Base-by-base conservation (phyloP, 805 yeast genomes). In the Saccharomycopsis olivae region DNA sequence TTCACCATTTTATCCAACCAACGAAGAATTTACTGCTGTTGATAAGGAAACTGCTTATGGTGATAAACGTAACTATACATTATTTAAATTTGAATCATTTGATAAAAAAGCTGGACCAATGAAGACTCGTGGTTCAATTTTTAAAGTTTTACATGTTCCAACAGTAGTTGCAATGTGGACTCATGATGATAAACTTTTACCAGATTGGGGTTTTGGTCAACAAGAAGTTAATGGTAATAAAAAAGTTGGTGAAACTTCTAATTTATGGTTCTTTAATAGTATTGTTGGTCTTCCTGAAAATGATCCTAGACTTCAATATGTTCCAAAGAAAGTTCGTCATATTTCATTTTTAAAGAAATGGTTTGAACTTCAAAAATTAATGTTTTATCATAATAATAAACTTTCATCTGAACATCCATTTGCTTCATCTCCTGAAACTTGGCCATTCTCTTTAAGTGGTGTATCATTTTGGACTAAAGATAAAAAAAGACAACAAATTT, bases 201-300 rank as follows among this genome's bases (percentile, higher is more conserved):
- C 99, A 15, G 96, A 85, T 13, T 92, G 99, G 99, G 98, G 82
- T 1, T 83, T 76, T 57, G 63, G 65, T 39, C 97, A 92, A 57
- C 87, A 80, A 56, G 99, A 92, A 63, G 87, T 92, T 44, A 86
- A 92, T 57, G 98, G 98, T 56, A 85, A 83, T 66, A 92, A 92
- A 59, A 80, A 85, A 56, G 56, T 79, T 16, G 71, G 58, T 28
- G 94, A 82, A 35, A 50, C 65, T 11, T 72, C 75, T 39, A 85
- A 83, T 55, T 61, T 68, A 17, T 92, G 98, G 98, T 54, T 55
- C 34, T 64, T 88, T 47, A 94, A 86, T 47, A 62, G 67, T 10
- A 85, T 89, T 49, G 58, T 75, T 21, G 75, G 73, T 40, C 58
- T 92, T 44, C 62, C 62, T 17, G 39, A 27, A 24, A 44, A 44